phyloP scores from a whole-genome alignment of 345 rosid species.

The Punica granatum region DNA sequence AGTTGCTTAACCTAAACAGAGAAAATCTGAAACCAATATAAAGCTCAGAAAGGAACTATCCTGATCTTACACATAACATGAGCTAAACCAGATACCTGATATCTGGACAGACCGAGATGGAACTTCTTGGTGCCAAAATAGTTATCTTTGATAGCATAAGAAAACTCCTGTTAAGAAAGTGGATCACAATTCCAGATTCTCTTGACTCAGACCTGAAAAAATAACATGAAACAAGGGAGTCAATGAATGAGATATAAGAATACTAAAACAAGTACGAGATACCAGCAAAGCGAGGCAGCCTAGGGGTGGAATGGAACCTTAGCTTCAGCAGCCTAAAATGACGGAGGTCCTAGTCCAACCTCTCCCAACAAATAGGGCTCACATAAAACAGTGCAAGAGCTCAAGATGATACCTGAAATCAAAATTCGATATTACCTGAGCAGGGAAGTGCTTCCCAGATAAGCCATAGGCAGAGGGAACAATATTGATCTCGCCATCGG shows the following conservation, averaged over 20 bases:
- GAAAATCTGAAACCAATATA: not conserved
- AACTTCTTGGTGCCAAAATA: conserved; percentile 50
- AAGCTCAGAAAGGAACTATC: not conserved
- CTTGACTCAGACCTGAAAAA: conserved; percentile 38
- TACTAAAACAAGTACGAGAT: not conserved
- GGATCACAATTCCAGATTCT: conserved; percentile 49
- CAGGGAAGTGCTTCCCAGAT: conserved; percentile 63
- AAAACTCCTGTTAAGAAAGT: conserved; percentile 51
- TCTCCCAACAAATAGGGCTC: no score
- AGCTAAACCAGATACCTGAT: conserved; percentile 35
- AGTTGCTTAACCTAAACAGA: conserved; percentile 18
- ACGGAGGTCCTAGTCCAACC: no score
- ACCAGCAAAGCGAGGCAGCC: not conserved
- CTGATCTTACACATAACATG: not conserved
- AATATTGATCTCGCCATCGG: conserved; percentile 53
- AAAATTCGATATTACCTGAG: conserved; percentile 41
- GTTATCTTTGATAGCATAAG: conserved; percentile 48
- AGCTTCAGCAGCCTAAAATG: no score
- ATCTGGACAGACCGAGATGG: conserved; percentile 58
- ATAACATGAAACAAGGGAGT: not conserved
- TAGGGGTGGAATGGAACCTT: no score
- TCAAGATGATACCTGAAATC: no score
- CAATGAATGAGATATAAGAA: not conserved
- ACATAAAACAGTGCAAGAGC: no score
- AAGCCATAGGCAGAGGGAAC: conserved; percentile 43